Conservation (phyloP, 2,329 filamentous ascomycete species). For the Pseudopyricularia javanii region DNA sequence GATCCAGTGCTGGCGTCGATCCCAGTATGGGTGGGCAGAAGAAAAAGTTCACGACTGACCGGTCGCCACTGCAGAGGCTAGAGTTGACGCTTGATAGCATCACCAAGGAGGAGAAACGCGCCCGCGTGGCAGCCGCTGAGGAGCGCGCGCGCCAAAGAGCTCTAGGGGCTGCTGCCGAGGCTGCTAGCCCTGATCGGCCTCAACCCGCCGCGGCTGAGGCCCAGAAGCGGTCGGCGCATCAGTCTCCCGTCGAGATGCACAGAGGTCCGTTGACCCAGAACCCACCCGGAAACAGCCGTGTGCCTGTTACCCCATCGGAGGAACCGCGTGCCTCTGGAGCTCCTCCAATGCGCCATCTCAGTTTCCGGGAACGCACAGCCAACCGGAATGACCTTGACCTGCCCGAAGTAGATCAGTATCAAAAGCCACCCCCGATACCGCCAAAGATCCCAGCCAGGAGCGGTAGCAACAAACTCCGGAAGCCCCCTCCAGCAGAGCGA, state of each 20-base stretch:
- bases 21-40: slow-evolving; percentile 7
- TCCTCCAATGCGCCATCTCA: slow-evolving; percentile 42
- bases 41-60: slow-evolving; percentile 61
- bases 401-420: slow-evolving; percentile 14
- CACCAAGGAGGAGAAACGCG: slow-evolving; percentile 90
- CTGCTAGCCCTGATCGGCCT: slow-evolving; percentile 8
- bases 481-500: slow-evolving; percentile 41
- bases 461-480: slow-evolving; percentile 47
- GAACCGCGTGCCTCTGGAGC: slow-evolving; percentile 16
- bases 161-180: slow-evolving; percentile 14
- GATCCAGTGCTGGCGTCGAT: neutral
- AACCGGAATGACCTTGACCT: slow-evolving; percentile 25
- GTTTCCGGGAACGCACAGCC: slow-evolving; percentile 46
- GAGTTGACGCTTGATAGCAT: slow-evolving; percentile 85
- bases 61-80: slow-evolving; percentile 85
- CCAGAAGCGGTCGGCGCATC: slow-evolving; percentile 10
- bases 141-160: slow-evolving; percentile 53
- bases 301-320: slow-evolving; percentile 12
- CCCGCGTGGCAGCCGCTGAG: slow-evolving; percentile 73
- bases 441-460: slow-evolving; percentile 27
- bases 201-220: slow-evolving; percentile 6
- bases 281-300: slow-evolving; percentile 15
- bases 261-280: slow-evolving; percentile 17
- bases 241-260: slow-evolving; percentile 12
- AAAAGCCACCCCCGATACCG: slow-evolving; percentile 13